A percentile compares a stretch with the other conserved stretches of the same genome.
phyloP scores from a whole-genome alignment of 2,329 filamentous ascomycete genomes.

The Aspergillus intermedius region DNA sequence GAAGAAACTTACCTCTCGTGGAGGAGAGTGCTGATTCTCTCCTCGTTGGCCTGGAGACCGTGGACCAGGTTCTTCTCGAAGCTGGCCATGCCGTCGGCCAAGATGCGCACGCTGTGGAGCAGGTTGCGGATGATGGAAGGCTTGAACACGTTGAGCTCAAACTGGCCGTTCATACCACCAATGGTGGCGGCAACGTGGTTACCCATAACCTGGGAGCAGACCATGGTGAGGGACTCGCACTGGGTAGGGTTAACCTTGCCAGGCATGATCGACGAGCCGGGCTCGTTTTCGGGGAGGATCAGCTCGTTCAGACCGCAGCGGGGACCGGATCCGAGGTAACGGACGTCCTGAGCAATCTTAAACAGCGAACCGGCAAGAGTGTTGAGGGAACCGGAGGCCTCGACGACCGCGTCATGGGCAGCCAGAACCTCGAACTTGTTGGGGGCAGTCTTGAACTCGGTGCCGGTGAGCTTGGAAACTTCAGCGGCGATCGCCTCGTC shows the following conservation, averaged over 20 bases:
- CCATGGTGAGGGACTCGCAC: constrained; percentile 95
- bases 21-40: constrained; percentile 80
- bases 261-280: constrained; percentile 96
- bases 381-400: constrained; percentile 89
- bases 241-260: constrained; percentile 99
- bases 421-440: constrained; percentile 99
- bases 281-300: constrained; percentile 92
- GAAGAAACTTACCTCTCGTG: constrained; percentile 71
- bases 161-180: constrained; percentile 94
- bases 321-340: constrained; percentile 91
- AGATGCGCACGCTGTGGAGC: constrained; percentile 80
- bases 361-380: constrained; percentile 84
- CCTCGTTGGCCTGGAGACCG: constrained; percentile 87
- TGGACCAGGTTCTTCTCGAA: constrained; percentile 90
- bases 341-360: constrained; percentile 98
- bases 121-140: constrained; percentile 92
- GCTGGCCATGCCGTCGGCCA: constrained; percentile 87
- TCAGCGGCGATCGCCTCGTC: constrained; percentile 87
- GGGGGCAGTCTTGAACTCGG: constrained; percentile 87
- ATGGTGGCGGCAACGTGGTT: constrained; percentile 92
- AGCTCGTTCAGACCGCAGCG: constrained; percentile 94
- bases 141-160: constrained; percentile 99
- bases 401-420: constrained; percentile 90
- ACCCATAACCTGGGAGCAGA: constrained; percentile 95
- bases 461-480: constrained; percentile 86